Evolutionary conservation across 306 rosid genomes (phyloP), one percentile per base, ranked within the genome.

Genomic region (Ormosia emarginata): DNA sequence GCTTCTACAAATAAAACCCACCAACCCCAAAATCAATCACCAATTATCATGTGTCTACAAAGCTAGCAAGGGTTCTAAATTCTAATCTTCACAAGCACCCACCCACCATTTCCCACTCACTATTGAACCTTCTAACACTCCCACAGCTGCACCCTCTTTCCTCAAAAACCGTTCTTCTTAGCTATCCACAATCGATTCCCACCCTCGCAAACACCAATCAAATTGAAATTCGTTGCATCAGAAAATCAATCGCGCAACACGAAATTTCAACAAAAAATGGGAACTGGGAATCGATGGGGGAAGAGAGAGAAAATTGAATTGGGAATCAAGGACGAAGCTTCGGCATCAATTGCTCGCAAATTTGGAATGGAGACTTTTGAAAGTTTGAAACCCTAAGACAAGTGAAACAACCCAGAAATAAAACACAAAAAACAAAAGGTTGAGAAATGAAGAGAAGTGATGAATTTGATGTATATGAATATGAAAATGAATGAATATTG

Each of bases 381-480:
- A 61, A 68, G 41, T 59, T 71, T 65, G 85, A 80, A 85, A 87
- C 87, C 90, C 90, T 87, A 85, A 52, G 33, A 66, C 1, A 64
- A 71, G 64, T 2, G 43, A 52, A 67, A 13, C 24, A 15, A 46
- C 70, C 41, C 53, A 32, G 1, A 67, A 41, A 71, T 4, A 78
- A 37, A 12, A 71, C 7, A 78, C 15, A 78, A 55, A 12, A 8
- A 56, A 71, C 17, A 49, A 80, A 61, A 67, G 79, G 53, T 62
- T 69, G 50, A 14, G 57, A 37, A 57, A 64, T 2, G 33, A 40
- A 40, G 58, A 10, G 65, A 32, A 50, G 77, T 57, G 77, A 47
- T 47, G 85, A 58, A 70, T 53, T 47, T 67, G 79, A 69, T 55
- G 67, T 64, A 39, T 40, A 70, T 52, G 73, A 64, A 49, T 9